Evolutionary conservation across 768 basidiomycete species (phyloP).

Genomic region (Phlebiopsis flavidoalba): DNA sequence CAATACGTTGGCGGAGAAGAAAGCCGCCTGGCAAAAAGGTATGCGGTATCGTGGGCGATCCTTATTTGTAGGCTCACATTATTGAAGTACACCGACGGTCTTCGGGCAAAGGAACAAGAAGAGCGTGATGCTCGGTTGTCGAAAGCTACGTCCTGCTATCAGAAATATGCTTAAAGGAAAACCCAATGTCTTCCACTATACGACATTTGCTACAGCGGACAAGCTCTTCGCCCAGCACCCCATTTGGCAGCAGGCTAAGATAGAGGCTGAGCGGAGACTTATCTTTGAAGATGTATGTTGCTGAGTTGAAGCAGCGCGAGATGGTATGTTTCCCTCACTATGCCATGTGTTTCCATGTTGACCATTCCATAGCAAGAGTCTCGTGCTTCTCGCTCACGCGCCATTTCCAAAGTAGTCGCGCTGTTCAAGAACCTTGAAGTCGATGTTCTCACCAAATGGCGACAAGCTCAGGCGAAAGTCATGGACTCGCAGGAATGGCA

Average conservation of each 20-base stretch:
- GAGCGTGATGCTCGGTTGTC: conserved; percentile 79
- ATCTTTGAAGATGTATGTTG: conserved; percentile 92
- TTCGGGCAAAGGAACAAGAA: conserved; percentile 80
- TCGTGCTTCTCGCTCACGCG: conserved; percentile 69
- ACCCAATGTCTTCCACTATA: conserved; percentile 86
- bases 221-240: conserved; percentile 81
- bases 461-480: conserved; percentile 74
- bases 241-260: conserved; percentile 84
- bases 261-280: conserved; percentile 79
- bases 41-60: conserved; percentile 16
- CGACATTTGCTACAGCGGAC: conserved; percentile 87
- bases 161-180: conserved; percentile 84
- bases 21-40: conserved; percentile 93
- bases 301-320: conserved; percentile 83
- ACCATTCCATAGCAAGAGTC: conserved; percentile 59
- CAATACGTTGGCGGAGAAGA: conserved; percentile 91
- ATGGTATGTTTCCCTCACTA: conserved; percentile 48
- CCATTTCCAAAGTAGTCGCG: conserved; percentile 75
- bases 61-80: not conserved
- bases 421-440: conserved; percentile 87
- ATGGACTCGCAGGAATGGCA: conserved; percentile 76
- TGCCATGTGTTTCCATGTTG: not conserved
- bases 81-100: conserved; percentile 66
- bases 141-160: conserved; percentile 81
- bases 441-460: conserved; percentile 93